Evolutionary conservation across 129 eudicot species (phyloP), one percentile per base, ranked within the genome.

Genomic region (Logfia minima): DNA sequence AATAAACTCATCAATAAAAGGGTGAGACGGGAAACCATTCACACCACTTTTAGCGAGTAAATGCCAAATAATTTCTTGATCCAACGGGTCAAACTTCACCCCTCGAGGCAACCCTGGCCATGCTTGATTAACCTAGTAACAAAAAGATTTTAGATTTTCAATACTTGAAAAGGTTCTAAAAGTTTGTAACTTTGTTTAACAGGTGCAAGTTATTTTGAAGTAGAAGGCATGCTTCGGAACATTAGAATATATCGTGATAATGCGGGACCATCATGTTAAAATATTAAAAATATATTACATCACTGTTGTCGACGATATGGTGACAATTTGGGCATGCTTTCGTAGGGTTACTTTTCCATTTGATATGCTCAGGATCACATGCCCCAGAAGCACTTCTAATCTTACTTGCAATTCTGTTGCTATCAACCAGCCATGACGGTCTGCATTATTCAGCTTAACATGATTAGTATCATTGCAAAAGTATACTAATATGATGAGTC

Each of bases 101-200:
- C 99, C 99, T 26, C 86, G 84, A 3, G 97, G 99, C 82, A 95
- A 81, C 74, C 99, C 97, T 0, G 99, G 99, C 99, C 99, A 95
- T 34, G 78, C 95, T 43, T 89, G 91, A 66, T 74, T 78, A 28
- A 89, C 91, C 97, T 95, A 88, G 77, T 24, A 69, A 71, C 62
- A 69, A 4, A 32, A 51, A 32, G 4, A 24, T 69, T 37, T 48
- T 19, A 29, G 26, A 10, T 16, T 62, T 14, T 0, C 6, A 3
- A n/a, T 6, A 8, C 13, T 58, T n/a, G 1, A 58, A 58, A 58
- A 58, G 26, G 7, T 58, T n/a, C 26, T 58, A n/a, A 7, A 19
- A 23, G 31, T 21, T 68, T 14, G 69, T 56, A 8, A 23, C 37
- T 22, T 28, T 21, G 16, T 28, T 70, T 69, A n/a, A 18, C 1